Evolutionary conservation across 768 basidiomycete species (phyloP).

Genomic region (Obba rivulosa): DNA sequence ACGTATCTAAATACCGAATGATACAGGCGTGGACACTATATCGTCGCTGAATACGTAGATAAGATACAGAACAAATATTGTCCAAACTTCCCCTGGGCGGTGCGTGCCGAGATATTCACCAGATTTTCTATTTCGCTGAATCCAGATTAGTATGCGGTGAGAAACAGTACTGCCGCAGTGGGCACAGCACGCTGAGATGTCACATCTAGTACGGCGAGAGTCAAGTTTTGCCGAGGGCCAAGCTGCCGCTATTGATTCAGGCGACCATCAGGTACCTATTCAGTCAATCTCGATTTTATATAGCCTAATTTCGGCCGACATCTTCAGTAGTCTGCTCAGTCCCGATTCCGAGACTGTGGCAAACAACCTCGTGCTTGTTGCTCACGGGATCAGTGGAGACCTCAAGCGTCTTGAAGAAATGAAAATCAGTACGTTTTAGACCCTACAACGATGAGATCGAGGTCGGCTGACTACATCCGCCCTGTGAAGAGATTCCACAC

Average conservation of each 20-base stretch:
- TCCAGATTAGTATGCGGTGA: slow-evolving; percentile 57
- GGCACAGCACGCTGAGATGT: background rate
- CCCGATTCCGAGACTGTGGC: slow-evolving; percentile 71
- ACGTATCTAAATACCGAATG: slow-evolving; percentile 11
- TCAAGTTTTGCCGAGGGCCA: slow-evolving; percentile 60
- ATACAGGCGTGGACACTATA: slow-evolving; percentile 61
- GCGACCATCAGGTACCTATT: slow-evolving; percentile 58
- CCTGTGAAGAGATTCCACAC: slow-evolving; percentile 56
- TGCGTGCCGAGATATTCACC: slow-evolving; percentile 29
- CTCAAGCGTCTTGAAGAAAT: slow-evolving; percentile 68
- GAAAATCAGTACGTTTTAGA: slow-evolving; percentile 60
- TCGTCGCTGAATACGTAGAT: slow-evolving; percentile 66
- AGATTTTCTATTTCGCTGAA: slow-evolving; percentile 1
- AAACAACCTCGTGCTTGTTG: slow-evolving; percentile 70
- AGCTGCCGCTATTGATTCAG: slow-evolving; percentile 66
- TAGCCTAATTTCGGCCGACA: background rate
- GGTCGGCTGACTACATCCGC: slow-evolving; percentile 1
- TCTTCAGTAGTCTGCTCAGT: slow-evolving; percentile 60
- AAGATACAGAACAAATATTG: slow-evolving; percentile 56
- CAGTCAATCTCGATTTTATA: background rate
- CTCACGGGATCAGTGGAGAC: slow-evolving; percentile 51
- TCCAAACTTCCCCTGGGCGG: slow-evolving; percentile 71
- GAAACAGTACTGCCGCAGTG: slow-evolving; percentile 17
- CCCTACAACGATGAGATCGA: slow-evolving; percentile 1
- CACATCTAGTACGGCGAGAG: slow-evolving; percentile 67